Percentiles rank a stretch among this genome's conserved stretches.
Evolutionary conservation across 176 grass and related monocot genomes (phyloP).

Genomic region (Carex littledalei): DNA sequence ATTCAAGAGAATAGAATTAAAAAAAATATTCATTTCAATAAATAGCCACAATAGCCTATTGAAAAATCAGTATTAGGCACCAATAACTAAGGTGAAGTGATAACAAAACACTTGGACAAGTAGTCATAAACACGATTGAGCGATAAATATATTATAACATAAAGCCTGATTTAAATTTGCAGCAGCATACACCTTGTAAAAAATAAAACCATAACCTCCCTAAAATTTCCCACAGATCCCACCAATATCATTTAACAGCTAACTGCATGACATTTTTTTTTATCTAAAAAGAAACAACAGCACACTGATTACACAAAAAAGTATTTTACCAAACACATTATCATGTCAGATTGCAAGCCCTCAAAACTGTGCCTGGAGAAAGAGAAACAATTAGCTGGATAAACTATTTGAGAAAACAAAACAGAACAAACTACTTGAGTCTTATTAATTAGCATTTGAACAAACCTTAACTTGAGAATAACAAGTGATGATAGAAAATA

Average conservation of each 20-base stretch:
- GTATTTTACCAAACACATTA: not conserved
- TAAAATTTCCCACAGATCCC: too few relatives aligned
- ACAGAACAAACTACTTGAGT: not conserved
- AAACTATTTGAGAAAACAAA: not conserved
- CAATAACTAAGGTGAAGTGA: not conserved
- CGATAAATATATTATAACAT: not conserved
- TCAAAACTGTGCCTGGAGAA: not conserved
- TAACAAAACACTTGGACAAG: not conserved
- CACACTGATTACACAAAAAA: not conserved
- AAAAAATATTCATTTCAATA: too few relatives aligned
- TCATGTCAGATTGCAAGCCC: not conserved
- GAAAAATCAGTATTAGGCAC: not conserved
- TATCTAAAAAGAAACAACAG: constrained; percentile 2
- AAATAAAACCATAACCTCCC: constrained; percentile 7
- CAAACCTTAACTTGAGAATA: not conserved
- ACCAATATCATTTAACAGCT: too few relatives aligned
- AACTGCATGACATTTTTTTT: not conserved
- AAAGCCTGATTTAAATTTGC: not conserved
- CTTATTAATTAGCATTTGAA: not conserved
- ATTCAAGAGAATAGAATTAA: too few relatives aligned
- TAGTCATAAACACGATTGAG: not conserved
- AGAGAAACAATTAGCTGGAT: too few relatives aligned
- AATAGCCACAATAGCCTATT: too few relatives aligned
- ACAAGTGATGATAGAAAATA: not conserved
- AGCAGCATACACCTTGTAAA: not conserved